Evolutionary conservation across 2,329 filamentous ascomycete species (phyloP).

Genomic region (Blastomyces silverae): DNA sequence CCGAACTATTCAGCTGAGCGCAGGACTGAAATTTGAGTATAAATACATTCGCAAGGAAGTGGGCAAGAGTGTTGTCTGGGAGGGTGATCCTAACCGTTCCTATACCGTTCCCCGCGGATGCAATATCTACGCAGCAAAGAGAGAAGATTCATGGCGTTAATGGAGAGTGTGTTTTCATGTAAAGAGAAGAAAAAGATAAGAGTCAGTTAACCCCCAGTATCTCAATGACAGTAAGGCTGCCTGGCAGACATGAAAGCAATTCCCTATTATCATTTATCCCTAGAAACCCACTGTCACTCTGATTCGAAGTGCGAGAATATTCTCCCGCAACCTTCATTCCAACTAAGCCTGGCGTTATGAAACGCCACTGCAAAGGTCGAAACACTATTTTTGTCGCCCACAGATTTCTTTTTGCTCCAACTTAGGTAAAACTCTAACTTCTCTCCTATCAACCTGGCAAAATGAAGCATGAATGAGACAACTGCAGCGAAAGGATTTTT

Average conservation of each 20-base stretch:
- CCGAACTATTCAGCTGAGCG: conserved; percentile 48
- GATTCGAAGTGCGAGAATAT: background rate
- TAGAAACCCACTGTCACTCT: background rate
- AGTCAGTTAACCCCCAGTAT: no score
- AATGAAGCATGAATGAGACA: no score
- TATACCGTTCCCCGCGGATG: conserved; percentile 40
- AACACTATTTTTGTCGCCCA: background rate
- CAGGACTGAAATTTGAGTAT: conserved; percentile 56
- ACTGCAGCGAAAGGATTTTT: no score
- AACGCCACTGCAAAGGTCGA: background rate
- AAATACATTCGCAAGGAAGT: conserved; percentile 59
- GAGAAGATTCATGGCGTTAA: conserved; percentile 38
- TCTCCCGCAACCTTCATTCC: background rate
- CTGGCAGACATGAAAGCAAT: no score
- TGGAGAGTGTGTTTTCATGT: background rate
- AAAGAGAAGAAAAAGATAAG: background rate
- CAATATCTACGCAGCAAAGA: conserved; percentile 28
- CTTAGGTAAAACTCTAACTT: background rate
- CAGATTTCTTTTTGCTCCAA: background rate
- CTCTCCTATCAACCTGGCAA: no score
- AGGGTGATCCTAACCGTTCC: conserved; percentile 49
- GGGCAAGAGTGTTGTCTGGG: conserved; percentile 56
- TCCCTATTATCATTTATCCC: no score
- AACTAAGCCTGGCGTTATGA: background rate
- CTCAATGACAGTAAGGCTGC: no score